phyloP scores from a whole-genome alignment of 2,329 filamentous ascomycete species.

The Cryoendolithus antarcticus region DNA sequence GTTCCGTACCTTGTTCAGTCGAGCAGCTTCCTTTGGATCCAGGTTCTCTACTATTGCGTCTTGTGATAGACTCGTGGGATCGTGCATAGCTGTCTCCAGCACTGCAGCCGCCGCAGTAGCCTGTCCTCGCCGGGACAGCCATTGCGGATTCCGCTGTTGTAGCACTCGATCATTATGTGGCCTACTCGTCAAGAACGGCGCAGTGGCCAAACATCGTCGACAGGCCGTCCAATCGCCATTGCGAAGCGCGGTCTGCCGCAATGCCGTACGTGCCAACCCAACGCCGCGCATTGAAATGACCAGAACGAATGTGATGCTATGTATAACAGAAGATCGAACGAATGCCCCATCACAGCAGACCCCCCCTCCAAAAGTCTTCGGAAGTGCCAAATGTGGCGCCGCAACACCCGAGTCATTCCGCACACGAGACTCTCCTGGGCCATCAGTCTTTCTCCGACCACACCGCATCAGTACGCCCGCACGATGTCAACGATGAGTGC shows the following conservation, averaged over 20 bases:
- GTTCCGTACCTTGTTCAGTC: constrained; percentile 75
- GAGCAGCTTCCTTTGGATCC: constrained; percentile 62
- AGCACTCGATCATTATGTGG: neutral
- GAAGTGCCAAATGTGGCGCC: too few species aligned
- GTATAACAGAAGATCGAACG: too few species aligned
- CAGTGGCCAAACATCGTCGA: constrained; percentile 14
- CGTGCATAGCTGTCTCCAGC: constrained; percentile 45
- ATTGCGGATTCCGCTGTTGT: constrained; percentile 1
- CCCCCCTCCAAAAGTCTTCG: too few species aligned
- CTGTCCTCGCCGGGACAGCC: constrained; percentile 13
- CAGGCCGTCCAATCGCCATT: constrained; percentile 8
- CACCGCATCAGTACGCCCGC: neutral
- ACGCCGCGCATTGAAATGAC: constrained; percentile 14
- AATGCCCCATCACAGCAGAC: too few species aligned
- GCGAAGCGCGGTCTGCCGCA: constrained; percentile 15
- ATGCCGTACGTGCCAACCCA: constrained; percentile 16
- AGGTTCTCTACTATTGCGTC: constrained; percentile 67
- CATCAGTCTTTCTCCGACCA: too few species aligned
- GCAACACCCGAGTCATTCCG: too few species aligned
- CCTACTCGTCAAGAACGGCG: constrained; percentile 6
- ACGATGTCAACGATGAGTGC: neutral
- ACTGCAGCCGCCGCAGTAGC: constrained; percentile 17
- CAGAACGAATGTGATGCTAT: too few species aligned
- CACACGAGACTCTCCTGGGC: too few species aligned
- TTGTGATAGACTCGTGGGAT: constrained; percentile 46